phyloP scores from a whole-genome alignment of 371 early-diverging fungal species.

The Choanephora cucurbitarum region DNA sequence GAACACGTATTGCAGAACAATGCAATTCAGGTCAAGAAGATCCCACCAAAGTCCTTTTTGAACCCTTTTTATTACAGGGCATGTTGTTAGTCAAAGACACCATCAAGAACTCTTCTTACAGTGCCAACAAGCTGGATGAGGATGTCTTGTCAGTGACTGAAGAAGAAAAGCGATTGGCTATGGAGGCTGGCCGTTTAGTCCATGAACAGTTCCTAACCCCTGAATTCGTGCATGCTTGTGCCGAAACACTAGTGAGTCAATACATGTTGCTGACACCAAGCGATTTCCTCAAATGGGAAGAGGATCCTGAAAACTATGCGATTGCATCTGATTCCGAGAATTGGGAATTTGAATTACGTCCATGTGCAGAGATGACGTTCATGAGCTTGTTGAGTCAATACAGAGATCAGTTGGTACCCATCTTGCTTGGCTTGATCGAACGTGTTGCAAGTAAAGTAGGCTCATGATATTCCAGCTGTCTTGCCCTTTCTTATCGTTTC shows the following conservation, averaged over 20 bases:
- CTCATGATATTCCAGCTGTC: no score
- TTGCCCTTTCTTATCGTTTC: no score
- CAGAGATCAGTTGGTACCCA: conserved; percentile 64
- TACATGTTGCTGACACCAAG: conserved; percentile 71
- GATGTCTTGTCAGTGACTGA: conserved; percentile 42
- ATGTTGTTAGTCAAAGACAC: conserved; percentile 69
- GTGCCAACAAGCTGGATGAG: conserved; percentile 30
- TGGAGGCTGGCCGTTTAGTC: conserved; percentile 59
- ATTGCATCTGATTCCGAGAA: conserved; percentile 81
- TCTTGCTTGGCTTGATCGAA: conserved; percentile 63
- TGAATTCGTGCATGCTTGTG: conserved; percentile 61
- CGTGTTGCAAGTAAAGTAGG: conserved; percentile 54
- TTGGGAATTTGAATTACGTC: conserved; percentile 83
- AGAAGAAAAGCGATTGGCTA: conserved; percentile 53
- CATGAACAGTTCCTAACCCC: conserved; percentile 72
- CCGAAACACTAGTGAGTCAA: conserved; percentile 71
- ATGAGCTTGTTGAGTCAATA: conserved; percentile 73
- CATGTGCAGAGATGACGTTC: conserved; percentile 85
- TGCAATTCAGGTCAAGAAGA: conserved; percentile 19
- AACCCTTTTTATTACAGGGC: conserved; percentile 68
- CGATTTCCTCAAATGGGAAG: conserved; percentile 82
- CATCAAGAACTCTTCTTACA: conserved; percentile 63
- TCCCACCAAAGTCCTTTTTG: conserved; percentile 16
- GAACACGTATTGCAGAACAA: conserved; percentile 22
- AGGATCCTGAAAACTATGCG: conserved; percentile 87